phyloP scores from a whole-genome alignment of 1,284 basidiomycete genomes.

The Tilletia indica region DNA sequence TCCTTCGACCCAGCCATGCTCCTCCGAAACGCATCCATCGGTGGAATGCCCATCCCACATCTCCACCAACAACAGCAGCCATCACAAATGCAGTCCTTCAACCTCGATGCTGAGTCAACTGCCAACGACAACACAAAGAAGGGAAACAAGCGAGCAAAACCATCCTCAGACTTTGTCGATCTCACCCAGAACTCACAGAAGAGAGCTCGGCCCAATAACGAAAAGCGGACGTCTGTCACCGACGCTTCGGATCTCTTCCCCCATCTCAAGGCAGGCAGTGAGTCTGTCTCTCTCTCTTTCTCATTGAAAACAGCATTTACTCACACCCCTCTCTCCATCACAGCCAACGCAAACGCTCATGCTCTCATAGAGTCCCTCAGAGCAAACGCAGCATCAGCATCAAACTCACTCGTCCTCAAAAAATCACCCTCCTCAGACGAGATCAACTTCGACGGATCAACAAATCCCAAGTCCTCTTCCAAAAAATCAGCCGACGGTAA shows the following conservation, averaged over 20 bases:
- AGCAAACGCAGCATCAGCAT: not conserved
- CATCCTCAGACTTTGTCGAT: slow-evolving; percentile 32
- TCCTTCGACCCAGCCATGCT: slow-evolving; percentile 19
- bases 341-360: slow-evolving; percentile 31
- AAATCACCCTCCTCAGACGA: not conserved
- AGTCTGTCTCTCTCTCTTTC: slow-evolving; percentile 11
- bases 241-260: slow-evolving; percentile 12
- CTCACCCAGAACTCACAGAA: not conserved
- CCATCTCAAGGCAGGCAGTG: slow-evolving; percentile 14
- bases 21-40: slow-evolving; percentile 13
- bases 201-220: not conserved
- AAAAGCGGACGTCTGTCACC: not conserved
- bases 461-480: not conserved
- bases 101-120: slow-evolving; percentile 27
- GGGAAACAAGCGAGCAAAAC: slow-evolving; percentile 34
- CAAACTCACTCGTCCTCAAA: slow-evolving; percentile 13
- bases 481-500: not conserved
- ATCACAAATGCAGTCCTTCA: slow-evolving; percentile 41
- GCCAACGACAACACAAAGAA: slow-evolving; percentile 41
- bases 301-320: not conserved
- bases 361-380: slow-evolving; percentile 1
- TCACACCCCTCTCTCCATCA: not conserved
- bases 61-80: slow-evolving; percentile 26
- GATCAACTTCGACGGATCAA: not conserved
- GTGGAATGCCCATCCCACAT: not conserved